A percentile compares a stretch with the other conserved stretches of the same genome.
phyloP scores from a whole-genome alignment of 106 monocot species.

The Dioscorea dumetorum region DNA sequence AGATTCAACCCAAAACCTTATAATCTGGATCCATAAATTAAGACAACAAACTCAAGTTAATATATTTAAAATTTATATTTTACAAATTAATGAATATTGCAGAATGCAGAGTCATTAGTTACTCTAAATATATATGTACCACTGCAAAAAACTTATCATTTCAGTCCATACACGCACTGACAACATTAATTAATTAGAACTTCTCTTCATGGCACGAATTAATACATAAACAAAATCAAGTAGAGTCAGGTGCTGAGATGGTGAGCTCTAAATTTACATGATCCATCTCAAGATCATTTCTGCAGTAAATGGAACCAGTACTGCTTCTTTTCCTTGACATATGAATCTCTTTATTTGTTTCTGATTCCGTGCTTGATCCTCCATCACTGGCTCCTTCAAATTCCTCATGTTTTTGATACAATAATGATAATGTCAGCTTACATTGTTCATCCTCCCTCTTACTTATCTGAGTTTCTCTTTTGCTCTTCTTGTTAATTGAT shows the following conservation, averaged over 20 bases:
- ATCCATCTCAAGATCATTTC: background rate
- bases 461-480: too few species aligned
- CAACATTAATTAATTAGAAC: background rate
- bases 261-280: conserved; percentile 25
- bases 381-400: conserved; percentile 3
- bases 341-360: conserved; percentile 3
- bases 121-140: background rate
- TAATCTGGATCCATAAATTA: too few species aligned
- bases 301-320: background rate
- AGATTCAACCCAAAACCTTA: background rate
- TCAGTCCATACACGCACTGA: background rate
- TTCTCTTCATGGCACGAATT: background rate
- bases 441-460: conserved; percentile 1
- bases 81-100: background rate
- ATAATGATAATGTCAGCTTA: conserved; percentile 16
- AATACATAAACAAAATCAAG: background rate
- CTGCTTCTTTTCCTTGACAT: background rate
- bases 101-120: background rate
- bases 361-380: conserved; percentile 5
- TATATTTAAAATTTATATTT: background rate
- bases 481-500: background rate
- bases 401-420: background rate
- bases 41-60: background rate
- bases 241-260: conserved; percentile 16
- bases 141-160: background rate